Evolutionary conservation across 164 flowering plant species (phyloP).

Genomic region (Vitis cinerea): DNA sequence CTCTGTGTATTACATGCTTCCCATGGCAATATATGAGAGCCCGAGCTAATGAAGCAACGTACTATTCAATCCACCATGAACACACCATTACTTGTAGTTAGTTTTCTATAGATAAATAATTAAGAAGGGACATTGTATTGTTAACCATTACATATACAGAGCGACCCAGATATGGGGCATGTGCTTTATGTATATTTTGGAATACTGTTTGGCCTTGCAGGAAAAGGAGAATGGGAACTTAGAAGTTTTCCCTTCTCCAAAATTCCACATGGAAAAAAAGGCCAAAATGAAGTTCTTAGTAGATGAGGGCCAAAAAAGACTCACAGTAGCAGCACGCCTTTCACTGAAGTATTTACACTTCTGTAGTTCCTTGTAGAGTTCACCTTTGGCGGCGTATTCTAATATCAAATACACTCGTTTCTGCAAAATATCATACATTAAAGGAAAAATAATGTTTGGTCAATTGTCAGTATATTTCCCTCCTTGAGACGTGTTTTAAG

Average conservation of each 20-base stretch:
- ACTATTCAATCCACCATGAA: conserved; percentile 40
- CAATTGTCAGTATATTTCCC: too few species aligned
- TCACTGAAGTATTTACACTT: conserved; percentile 91
- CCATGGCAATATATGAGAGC: conserved; percentile 95
- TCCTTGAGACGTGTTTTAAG: too few species aligned
- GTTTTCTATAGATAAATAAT: background rate
- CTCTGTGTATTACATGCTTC: conserved; percentile 96
- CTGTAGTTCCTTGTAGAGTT: conserved; percentile 91
- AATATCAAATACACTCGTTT: conserved; percentile 88
- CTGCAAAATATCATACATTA: conserved; percentile 33
- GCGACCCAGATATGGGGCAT: too few species aligned
- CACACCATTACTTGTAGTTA: conserved; percentile 4
- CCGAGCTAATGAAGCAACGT: conserved; percentile 83
- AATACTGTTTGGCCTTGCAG: too few species aligned
- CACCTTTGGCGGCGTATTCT: conserved; percentile 96
- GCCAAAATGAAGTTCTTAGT: too few species aligned
- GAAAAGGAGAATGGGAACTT: too few species aligned
- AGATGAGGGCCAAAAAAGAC: conserved; percentile 21
- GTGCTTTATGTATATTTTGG: too few species aligned
- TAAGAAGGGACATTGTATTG: too few species aligned
- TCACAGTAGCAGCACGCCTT: conserved; percentile 95
- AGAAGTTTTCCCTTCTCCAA: too few species aligned
- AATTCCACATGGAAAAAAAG: too few species aligned
- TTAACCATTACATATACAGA: too few species aligned
- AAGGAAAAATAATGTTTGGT: background rate